Conservation (phyloP, 2,329 filamentous ascomycete genomes). For the Lachnellula suecica region DNA sequence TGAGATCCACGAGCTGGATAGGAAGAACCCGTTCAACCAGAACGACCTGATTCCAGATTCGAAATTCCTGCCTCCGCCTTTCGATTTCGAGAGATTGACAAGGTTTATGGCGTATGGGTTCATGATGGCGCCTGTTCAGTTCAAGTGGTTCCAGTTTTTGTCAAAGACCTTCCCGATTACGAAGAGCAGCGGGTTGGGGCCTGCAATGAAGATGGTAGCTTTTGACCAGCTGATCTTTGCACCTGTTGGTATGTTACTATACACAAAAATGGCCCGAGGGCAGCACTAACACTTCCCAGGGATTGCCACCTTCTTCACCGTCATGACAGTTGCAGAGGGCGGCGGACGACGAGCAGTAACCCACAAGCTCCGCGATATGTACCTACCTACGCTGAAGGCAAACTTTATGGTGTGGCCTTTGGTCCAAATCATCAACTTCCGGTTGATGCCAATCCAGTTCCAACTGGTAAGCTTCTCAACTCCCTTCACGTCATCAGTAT, state of each 20-base stretch:
- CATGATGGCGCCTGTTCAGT: slow-evolving; percentile 91
- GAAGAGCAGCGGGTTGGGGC: slow-evolving; percentile 69
- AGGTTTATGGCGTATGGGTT: slow-evolving; percentile 98
- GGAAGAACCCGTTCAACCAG: slow-evolving; percentile 68
- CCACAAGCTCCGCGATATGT: slow-evolving; percentile 90
- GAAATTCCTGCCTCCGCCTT: slow-evolving; percentile 69
- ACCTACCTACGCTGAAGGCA: slow-evolving; percentile 88
- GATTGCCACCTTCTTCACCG: slow-evolving; percentile 40
- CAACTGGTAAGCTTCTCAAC: slow-evolving; percentile 72
- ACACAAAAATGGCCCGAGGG: background rate
- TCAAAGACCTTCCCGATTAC: slow-evolving; percentile 80
- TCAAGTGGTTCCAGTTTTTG: slow-evolving; percentile 92
- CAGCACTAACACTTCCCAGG: background rate
- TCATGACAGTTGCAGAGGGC: slow-evolving; percentile 94
- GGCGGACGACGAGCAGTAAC: slow-evolving; percentile 77
- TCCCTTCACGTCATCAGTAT: background rate
- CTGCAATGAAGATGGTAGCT: slow-evolving; percentile 85
- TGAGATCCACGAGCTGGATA: slow-evolving; percentile 85
- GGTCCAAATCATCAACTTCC: slow-evolving; percentile 96
- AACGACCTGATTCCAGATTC: slow-evolving; percentile 67
- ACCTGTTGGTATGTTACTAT: slow-evolving; percentile 63
- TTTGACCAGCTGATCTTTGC: slow-evolving; percentile 94
- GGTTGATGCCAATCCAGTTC: slow-evolving; percentile 90
- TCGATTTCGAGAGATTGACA: slow-evolving; percentile 92
- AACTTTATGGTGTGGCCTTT: slow-evolving; percentile 95